Percentiles rank a stretch among this genome's conserved stretches.
Conservation (phyloP, 192 early-diverging fungal genomes). For the Rhizophlyctis rosea region DNA sequence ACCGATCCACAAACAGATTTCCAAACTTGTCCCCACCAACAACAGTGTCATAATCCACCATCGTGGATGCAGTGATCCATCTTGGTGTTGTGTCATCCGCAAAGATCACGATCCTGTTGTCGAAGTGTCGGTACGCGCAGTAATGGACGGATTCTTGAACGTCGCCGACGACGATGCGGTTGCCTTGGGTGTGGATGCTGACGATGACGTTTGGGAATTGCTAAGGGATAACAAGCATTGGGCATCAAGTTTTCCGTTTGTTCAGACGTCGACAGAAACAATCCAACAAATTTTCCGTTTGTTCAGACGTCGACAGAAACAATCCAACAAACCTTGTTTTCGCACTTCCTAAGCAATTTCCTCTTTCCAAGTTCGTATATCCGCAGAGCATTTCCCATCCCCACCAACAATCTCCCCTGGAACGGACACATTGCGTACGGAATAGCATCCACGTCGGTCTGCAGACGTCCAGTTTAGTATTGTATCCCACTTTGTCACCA, state of each 20-base stretch:
- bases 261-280: slow-evolving; percentile 11
- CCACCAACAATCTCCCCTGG: slow-evolving; percentile 86
- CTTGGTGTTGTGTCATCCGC: slow-evolving; percentile 90
- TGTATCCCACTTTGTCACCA: too few relatives aligned
- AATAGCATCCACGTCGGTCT: slow-evolving; percentile 81
- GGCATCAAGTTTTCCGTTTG: neutral
- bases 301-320: slow-evolving; percentile 7
- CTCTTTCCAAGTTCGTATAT: slow-evolving; percentile 92
- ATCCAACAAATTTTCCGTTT: neutral
- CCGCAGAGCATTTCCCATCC: slow-evolving; percentile 77
- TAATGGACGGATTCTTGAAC: slow-evolving; percentile 85
- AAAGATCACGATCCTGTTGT: slow-evolving; percentile 85
- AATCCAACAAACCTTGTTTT: slow-evolving; percentile 56
- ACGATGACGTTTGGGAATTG: slow-evolving; percentile 73
- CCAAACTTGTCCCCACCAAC: slow-evolving; percentile 97
- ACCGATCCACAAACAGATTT: slow-evolving; percentile 77
- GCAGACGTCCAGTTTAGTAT: slow-evolving; percentile 8
- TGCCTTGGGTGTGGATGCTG: slow-evolving; percentile 70
- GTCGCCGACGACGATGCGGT: slow-evolving; percentile 83
- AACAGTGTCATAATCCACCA: slow-evolving; percentile 92
- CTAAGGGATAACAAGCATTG: too few relatives aligned
- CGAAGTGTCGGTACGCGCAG: slow-evolving; percentile 62
- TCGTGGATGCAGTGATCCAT: slow-evolving; percentile 73
- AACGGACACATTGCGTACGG: slow-evolving; percentile 81
- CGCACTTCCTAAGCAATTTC: slow-evolving; percentile 87